Base-by-base conservation (phyloP, 2,329 filamentous ascomycete genomes). In the Orbilia ellipsospora region DNA sequence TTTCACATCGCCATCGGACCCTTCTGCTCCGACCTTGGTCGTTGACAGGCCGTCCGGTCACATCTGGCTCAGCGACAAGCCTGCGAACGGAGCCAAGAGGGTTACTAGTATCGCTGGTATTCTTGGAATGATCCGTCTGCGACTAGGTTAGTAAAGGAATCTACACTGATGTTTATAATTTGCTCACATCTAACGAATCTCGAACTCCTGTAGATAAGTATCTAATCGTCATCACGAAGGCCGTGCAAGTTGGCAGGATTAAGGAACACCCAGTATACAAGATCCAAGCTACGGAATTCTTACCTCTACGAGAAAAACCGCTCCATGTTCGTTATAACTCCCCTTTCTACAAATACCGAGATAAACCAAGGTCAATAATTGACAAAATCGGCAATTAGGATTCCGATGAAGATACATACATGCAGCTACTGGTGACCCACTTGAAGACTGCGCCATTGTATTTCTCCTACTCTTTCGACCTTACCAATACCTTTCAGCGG, bases 231-330 rank as follows among this genome's bases (percentile, higher is more conserved):
- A 96, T 99, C 82, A 97, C 92, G 79, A 98, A 99, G 84, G 92
- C 93, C 67, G 89, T 94, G 81, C 91, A 93, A 44, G 89, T 98
- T 83, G 95, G 94, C 76, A 89, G 94, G 67, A 87, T 99, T 79
- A 95, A 94, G 83, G 95, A 95, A 77, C 93, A 99, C 83, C 96
- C 95, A 89, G 89, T 98, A 28, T 98, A 98, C 87, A 96, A 93
- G 83, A 88, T 99, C 79, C 86, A 92, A 79, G 87, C 92, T 13
- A 97, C 94, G 77, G 95, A 99, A 81, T 93, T 99, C 82, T 87
- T 99, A 42, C 94, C 95, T 54, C 88, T 99, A 81, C 93, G 94
- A 83, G 95, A 98, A 84, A 77, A 76, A n/a, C 77, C 66, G 54
- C 68, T 80, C 48, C 79, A 80, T 68, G 79, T 80, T 66, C n/a